A percentile compares a stretch with the other conserved stretches of the same genome.
These are phyloP conservation scores for Penicillium vulpinum DNA, from an alignment of 2,329 filamentous ascomycete species.

Conservation along the genomic window DNA sequence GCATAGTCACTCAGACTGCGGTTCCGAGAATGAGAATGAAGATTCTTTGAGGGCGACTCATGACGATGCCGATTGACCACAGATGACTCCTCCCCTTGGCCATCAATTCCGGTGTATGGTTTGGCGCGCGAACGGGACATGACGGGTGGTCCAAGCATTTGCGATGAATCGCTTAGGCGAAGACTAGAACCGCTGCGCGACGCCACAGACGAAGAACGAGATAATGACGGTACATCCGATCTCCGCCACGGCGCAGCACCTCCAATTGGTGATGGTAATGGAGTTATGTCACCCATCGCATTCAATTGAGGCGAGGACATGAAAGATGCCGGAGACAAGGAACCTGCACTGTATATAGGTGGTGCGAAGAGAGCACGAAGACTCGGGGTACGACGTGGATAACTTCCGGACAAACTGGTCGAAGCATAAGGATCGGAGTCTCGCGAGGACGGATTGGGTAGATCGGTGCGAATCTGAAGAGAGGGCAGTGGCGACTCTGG, in stretches of 20 bases:
- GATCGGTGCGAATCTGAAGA: conserved; percentile 40
- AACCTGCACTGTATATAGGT: conserved; percentile 43
- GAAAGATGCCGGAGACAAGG: conserved; percentile 61
- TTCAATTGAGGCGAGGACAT: conserved; percentile 73
- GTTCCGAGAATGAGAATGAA: conserved; percentile 70
- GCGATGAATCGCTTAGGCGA: conserved; percentile 39
- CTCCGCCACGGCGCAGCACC: conserved; percentile 49
- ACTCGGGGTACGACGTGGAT: conserved; percentile 48
- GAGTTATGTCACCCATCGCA: conserved; percentile 76
- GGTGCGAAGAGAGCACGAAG: conserved; percentile 42
- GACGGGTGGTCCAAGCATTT: conserved; percentile 31
- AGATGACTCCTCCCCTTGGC: conserved; percentile 29
- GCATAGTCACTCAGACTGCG: conserved; percentile 87
- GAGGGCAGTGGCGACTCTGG: conserved; percentile 25
- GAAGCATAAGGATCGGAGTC: conserved; percentile 39
- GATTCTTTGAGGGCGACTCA: conserved; percentile 31
- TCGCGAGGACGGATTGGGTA: conserved; percentile 29
- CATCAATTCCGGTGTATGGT: conserved; percentile 45
- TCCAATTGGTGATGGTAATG: conserved; percentile 71
- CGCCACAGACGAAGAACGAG: conserved; percentile 43
- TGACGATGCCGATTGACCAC: conserved; percentile 24
- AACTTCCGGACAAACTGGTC: conserved; percentile 38
- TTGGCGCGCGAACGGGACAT: conserved; percentile 33
- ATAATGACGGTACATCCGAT: conserved; percentile 51
- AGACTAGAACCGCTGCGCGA: conserved; percentile 43